These are phyloP conservation scores for Heliocybe sulcata DNA, from an alignment of 1,284 basidiomycete species.

Conservation along the genomic window DNA sequence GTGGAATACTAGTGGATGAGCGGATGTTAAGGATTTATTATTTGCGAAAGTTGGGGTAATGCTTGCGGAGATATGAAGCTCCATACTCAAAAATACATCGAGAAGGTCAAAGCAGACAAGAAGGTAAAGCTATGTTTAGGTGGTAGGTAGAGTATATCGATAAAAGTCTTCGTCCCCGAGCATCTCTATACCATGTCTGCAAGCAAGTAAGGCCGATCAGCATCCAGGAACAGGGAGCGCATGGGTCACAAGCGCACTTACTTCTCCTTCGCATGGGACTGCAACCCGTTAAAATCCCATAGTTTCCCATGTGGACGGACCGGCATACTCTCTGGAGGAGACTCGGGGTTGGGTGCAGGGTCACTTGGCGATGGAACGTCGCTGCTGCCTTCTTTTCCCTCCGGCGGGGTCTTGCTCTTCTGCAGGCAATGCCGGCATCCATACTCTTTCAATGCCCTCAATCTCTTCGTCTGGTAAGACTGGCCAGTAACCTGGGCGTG, in stretches of 20 bases:
- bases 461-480: slow-evolving; percentile 12
- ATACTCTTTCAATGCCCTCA: slow-evolving; percentile 30
- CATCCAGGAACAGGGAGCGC: slow-evolving; percentile 7
- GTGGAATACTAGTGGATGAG: background rate
- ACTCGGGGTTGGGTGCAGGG: slow-evolving; percentile 1
- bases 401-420: background rate
- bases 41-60: background rate
- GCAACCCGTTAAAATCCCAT: slow-evolving; percentile 45
- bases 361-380: background rate
- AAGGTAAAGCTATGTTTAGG: background rate
- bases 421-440: slow-evolving; percentile 48
- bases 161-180: slow-evolving; percentile 29
- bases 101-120: background rate
- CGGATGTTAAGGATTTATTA: background rate
- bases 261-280: slow-evolving; percentile 54
- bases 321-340: background rate
- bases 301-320: slow-evolving; percentile 12
- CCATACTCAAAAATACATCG: background rate
- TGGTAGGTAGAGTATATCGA: background rate
- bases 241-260: slow-evolving; percentile 22
- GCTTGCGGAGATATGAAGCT: background rate
- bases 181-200: slow-evolving; percentile 21
- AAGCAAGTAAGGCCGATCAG: slow-evolving; percentile 1
- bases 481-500: slow-evolving; percentile 20
- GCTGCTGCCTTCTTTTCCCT: background rate